Conservation (phyloP, 257 asterid species). For the Fraxinus quadrangulata region DNA sequence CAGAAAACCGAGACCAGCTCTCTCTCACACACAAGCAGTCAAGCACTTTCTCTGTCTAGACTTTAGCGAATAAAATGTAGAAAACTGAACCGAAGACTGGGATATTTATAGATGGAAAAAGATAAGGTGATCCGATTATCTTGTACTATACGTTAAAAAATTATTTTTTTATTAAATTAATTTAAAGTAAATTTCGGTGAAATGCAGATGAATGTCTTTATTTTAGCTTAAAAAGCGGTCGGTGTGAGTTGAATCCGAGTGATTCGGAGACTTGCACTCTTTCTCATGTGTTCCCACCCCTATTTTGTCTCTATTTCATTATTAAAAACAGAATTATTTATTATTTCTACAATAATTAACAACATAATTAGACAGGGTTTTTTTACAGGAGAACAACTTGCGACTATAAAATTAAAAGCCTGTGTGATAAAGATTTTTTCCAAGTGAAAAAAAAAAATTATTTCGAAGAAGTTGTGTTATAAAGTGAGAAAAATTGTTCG, state of each 20-base stretch:
- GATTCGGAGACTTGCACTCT: slow-evolving; percentile 37
- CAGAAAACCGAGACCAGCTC: slow-evolving; percentile 32
- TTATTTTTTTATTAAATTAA: too few relatives aligned
- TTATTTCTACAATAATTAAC: too few relatives aligned
- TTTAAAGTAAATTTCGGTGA: slow-evolving; percentile 36
- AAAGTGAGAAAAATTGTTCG: too few relatives aligned
- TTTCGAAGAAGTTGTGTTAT: too few relatives aligned
- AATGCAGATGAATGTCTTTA: slow-evolving; percentile 33
- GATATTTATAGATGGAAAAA: slow-evolving; percentile 54
- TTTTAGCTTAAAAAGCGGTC: slow-evolving; percentile 29
- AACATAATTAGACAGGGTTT: too few relatives aligned
- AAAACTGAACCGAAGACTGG: slow-evolving; percentile 21
- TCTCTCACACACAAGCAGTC: background rate
- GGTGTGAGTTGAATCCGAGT: slow-evolving; percentile 36
- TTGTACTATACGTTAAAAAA: slow-evolving; percentile 39
- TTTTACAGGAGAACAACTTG: too few relatives aligned
- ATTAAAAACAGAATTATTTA: too few relatives aligned
- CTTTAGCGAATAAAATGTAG: slow-evolving; percentile 5
- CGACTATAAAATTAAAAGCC: too few relatives aligned
- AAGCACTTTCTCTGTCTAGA: background rate
- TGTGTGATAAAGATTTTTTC: too few relatives aligned
- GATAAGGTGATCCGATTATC: slow-evolving; percentile 56
- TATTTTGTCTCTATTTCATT: background rate
- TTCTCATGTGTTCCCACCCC: background rate
- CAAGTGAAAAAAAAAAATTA: too few relatives aligned